A percentile compares a stretch with the other conserved stretches of the same genome.
phyloP scores from a whole-genome alignment of 768 basidiomycete species.

The Mycena vitilis region DNA sequence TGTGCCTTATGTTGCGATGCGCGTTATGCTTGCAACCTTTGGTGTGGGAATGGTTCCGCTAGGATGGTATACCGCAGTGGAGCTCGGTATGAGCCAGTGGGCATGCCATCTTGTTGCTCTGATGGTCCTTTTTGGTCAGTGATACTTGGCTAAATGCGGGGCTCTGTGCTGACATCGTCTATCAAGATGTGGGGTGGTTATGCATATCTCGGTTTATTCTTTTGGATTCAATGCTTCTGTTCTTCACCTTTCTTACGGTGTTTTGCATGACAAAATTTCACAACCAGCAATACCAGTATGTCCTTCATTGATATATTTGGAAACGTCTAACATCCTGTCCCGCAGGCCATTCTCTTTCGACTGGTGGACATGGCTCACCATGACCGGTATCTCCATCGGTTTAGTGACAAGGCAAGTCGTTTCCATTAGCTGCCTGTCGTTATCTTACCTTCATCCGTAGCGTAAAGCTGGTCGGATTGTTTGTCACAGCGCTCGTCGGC shows the following conservation, averaged over 20 bases:
- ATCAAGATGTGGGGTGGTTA: constrained; percentile 94
- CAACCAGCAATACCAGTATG: constrained; percentile 94
- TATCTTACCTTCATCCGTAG: constrained; percentile 52
- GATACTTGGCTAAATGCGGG: background rate
- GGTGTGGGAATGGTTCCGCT: constrained; percentile 96
- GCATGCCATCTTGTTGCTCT: constrained; percentile 92
- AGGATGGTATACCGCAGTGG: constrained; percentile 96
- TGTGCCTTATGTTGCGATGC: constrained; percentile 95
- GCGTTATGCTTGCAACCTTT: constrained; percentile 93
- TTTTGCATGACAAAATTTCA: constrained; percentile 97
- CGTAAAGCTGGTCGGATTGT: constrained; percentile 96
- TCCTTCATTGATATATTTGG: constrained; percentile 25
- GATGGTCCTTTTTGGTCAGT: constrained; percentile 91
- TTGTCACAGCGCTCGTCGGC: constrained; percentile 94
- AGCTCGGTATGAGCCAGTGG: constrained; percentile 90
- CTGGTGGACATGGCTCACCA: constrained; percentile 96
- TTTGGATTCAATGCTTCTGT: constrained; percentile 97
- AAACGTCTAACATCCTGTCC: constrained; percentile 29
- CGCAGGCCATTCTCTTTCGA: constrained; percentile 90
- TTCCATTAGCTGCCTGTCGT: constrained; percentile 1
- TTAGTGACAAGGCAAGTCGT: constrained; percentile 84
- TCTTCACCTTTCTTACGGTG: constrained; percentile 97
- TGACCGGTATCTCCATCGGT: constrained; percentile 96
- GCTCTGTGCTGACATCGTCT: constrained; percentile 2
- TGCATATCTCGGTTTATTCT: constrained; percentile 98